Conservation (phyloP, 1,139 yeast species). For the Dujonia santamariae region DNA sequence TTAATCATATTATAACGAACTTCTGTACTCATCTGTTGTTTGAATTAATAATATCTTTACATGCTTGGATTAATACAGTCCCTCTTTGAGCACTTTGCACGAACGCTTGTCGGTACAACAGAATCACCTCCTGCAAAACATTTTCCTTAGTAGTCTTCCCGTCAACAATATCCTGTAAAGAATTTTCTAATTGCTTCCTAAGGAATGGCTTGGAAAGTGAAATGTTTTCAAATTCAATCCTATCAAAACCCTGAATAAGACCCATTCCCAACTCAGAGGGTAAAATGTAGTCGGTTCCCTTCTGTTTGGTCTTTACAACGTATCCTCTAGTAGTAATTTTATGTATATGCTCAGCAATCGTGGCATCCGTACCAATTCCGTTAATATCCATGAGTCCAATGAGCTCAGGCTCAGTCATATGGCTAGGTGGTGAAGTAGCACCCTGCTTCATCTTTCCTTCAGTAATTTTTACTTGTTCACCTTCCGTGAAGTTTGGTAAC, state of each 20-base stretch:
- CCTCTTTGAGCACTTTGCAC: slow-evolving; percentile 35
- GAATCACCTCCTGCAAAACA: slow-evolving; percentile 57
- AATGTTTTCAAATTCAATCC: slow-evolving; percentile 64
- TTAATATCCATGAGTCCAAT: slow-evolving; percentile 94
- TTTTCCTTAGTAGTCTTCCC: slow-evolving; percentile 55
- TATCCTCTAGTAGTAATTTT: slow-evolving; percentile 70
- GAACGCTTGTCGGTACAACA: slow-evolving; percentile 63
- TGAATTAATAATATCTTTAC: slow-evolving; percentile 9
- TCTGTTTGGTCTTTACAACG: slow-evolving; percentile 46
- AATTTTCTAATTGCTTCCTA: slow-evolving; percentile 70
- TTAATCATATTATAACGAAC: too few species aligned
- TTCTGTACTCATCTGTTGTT: too few species aligned
- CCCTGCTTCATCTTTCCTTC: slow-evolving; percentile 68
- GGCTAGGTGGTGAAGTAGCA: slow-evolving; percentile 73
- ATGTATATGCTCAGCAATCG: slow-evolving; percentile 96
- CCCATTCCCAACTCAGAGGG: slow-evolving; percentile 89
- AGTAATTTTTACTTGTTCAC: slow-evolving; percentile 53
- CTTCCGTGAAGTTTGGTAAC: slow-evolving; percentile 62
- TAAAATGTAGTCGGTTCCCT: slow-evolving; percentile 42
- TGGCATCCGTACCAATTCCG: slow-evolving; percentile 98
- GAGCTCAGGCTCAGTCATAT: slow-evolving; percentile 88
- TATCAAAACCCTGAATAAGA: slow-evolving; percentile 83
- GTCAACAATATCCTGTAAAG: slow-evolving; percentile 63
- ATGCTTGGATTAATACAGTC: slow-evolving; percentile 22
- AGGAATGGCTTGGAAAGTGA: slow-evolving; percentile 89